Evolutionary conservation across 2,329 filamentous ascomycete species (phyloP).

Genomic region (Talaromyces marneffei): DNA sequence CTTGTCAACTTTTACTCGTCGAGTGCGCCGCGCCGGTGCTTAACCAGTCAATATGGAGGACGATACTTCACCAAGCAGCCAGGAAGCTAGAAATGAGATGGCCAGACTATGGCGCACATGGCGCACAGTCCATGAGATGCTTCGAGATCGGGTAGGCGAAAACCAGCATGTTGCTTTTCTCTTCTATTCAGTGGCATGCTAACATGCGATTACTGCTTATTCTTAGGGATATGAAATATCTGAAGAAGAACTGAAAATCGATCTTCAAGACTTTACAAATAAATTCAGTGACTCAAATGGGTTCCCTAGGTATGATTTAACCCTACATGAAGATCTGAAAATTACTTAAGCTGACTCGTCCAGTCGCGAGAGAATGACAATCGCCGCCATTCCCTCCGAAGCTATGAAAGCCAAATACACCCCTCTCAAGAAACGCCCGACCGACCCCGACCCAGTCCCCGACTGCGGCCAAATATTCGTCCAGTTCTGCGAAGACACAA

Average conservation of each 20-base stretch:
- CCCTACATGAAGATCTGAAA: background rate
- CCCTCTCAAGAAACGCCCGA: slow-evolving; percentile 56
- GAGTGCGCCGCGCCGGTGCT: slow-evolving; percentile 7
- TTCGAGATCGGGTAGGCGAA: slow-evolving; percentile 65
- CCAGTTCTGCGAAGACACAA: slow-evolving; percentile 77
- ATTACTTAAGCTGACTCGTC: background rate
- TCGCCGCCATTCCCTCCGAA: slow-evolving; percentile 78
- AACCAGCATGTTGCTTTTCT: background rate
- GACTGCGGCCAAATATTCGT: slow-evolving; percentile 87
- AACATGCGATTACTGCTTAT: background rate
- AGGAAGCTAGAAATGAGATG: slow-evolving; percentile 38
- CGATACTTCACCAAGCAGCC: slow-evolving; percentile 30
- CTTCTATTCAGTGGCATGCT: background rate
- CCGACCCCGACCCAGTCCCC: slow-evolving; percentile 63
- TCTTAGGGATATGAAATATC: slow-evolving; percentile 83
- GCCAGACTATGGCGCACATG: slow-evolving; percentile 87
- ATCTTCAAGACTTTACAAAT: slow-evolving; percentile 70
- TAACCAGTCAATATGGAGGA: slow-evolving; percentile 32
- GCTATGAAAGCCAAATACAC: slow-evolving; percentile 82
- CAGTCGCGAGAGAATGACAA: slow-evolving; percentile 78
- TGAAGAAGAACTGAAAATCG: slow-evolving; percentile 81
- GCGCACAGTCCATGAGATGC: slow-evolving; percentile 93
- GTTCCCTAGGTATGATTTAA: slow-evolving; percentile 62
- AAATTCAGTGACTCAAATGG: slow-evolving; percentile 69
- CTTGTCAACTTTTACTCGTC: slow-evolving; percentile 4